These are phyloP conservation scores for Phaeosphaeria sp. DNA, from an alignment of 2,329 filamentous ascomycete genomes.

Conservation along the genomic window DNA sequence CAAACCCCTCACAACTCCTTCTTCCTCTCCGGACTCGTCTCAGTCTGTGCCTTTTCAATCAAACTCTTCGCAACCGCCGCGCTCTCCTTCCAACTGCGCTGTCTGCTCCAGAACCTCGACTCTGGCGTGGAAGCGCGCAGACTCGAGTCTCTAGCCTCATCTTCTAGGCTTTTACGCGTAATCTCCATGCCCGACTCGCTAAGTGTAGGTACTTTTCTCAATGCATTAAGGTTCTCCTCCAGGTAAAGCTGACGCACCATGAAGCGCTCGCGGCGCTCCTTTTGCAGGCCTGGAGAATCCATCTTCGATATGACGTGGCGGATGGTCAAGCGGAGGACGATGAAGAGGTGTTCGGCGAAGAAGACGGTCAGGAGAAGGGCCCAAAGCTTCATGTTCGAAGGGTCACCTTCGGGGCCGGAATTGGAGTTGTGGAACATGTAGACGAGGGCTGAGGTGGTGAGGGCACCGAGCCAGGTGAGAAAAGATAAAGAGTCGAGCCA, in stretches of 20 bases:
- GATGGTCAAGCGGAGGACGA: slow-evolving; percentile 76
- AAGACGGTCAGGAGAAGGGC: slow-evolving; percentile 82
- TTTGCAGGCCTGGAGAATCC: slow-evolving; percentile 84
- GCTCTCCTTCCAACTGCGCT: slow-evolving; percentile 58
- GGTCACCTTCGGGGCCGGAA: slow-evolving; percentile 69
- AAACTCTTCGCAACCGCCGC: slow-evolving; percentile 57
- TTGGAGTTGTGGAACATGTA: slow-evolving; percentile 82
- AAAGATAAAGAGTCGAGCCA: slow-evolving; percentile 88
- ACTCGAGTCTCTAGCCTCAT: slow-evolving; percentile 53
- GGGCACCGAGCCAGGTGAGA: slow-evolving; percentile 89
- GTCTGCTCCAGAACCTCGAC: slow-evolving; percentile 61
- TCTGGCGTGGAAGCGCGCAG: slow-evolving; percentile 52
- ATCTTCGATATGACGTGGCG: slow-evolving; percentile 77
- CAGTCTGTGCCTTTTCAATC: slow-evolving; percentile 52
- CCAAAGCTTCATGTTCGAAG: slow-evolving; percentile 77
- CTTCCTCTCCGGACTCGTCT: slow-evolving; percentile 42
- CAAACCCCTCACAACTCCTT: slow-evolving; percentile 38
- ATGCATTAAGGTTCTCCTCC: slow-evolving; percentile 71
- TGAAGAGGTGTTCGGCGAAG: slow-evolving; percentile 86
- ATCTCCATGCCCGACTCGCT: slow-evolving; percentile 62
- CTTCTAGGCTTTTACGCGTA: slow-evolving; percentile 69
- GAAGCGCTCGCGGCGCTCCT: slow-evolving; percentile 82
- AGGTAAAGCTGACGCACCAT: slow-evolving; percentile 80
- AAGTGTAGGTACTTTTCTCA: slow-evolving; percentile 52
- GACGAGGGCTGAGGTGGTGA: slow-evolving; percentile 86